Base-by-base conservation (phyloP, 331 rosid species). In the Erythrophleum ivorense region DNA sequence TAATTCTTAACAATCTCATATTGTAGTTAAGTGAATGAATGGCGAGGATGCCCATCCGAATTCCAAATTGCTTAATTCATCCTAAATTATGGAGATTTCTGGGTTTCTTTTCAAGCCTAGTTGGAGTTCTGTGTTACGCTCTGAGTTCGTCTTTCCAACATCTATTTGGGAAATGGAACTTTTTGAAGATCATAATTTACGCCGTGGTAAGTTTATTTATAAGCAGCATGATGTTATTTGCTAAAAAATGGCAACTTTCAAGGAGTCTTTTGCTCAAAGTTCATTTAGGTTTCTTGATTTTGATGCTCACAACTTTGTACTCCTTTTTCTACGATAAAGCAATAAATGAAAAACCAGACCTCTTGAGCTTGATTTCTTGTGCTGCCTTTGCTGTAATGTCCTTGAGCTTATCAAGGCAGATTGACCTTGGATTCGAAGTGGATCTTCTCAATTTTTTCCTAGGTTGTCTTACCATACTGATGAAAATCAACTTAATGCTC, bases 361-460 rank as follows among this genome's bases (percentile, higher is more conserved):
- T 52, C 3, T 34, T 80, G 24, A 76, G 75, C 36, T 6, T 83
- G 34, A 15, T 80, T 80, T 83, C 85, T 0, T 62, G 36, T 64
- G 74, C 43, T 24, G 64, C 86, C 0, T 82, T 86, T 76, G 74
- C 85, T 76, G 67, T 83, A 12, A 86, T 86, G 89, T 80, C 83
- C 18, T 38, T 80, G 36, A 71, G 80, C 29, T 14, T 86, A 10
- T 83, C 87, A 41, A 83, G 69, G 9, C 78, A 80, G 9, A 80
- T 60, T 4, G 75, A 80, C 34, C 76, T 77, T 18, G 89, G 83
- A 9, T 86, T 86, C 71, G 87, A 76, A 76, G 38, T 31, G 1
- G 89, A 86, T 79, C 85, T 86, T 13, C 82, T 83, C 13, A 86
- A 79, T 40, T 86, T 86, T 57, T 83, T 83, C 80, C 83, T 83